A percentile compares a stretch with the other conserved stretches of the same genome.
phyloP scores from a whole-genome alignment of 768 basidiomycete species.

The Lactarius indigo region DNA sequence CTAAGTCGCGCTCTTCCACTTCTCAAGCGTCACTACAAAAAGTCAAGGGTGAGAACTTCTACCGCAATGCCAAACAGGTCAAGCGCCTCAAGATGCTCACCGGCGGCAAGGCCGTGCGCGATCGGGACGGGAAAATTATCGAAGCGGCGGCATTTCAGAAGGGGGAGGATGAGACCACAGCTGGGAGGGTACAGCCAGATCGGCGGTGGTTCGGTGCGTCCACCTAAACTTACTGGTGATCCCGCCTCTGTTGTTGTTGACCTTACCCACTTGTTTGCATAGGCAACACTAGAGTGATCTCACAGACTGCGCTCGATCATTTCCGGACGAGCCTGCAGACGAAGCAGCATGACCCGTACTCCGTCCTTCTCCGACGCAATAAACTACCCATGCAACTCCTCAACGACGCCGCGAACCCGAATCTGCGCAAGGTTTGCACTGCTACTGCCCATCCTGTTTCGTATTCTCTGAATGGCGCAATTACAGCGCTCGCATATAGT shows the following conservation, averaged over 20 bases:
- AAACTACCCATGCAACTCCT: constrained; percentile 96
- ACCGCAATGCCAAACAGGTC: constrained; percentile 91
- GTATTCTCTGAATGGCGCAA: not conserved
- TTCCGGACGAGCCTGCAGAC: constrained; percentile 84
- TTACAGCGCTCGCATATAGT: constrained; percentile 84
- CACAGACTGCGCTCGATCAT: constrained; percentile 92
- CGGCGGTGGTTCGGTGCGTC: constrained; percentile 92
- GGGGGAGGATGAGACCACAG: constrained; percentile 85
- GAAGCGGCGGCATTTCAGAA: constrained; percentile 95
- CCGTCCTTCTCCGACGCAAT: constrained; percentile 88
- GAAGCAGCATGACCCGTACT: constrained; percentile 93
- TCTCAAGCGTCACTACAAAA: constrained; percentile 57
- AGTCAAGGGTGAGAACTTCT: constrained; percentile 96
- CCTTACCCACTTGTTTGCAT: constrained; percentile 8
- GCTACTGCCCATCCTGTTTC: not conserved
- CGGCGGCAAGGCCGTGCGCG: constrained; percentile 86
- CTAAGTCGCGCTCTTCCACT: constrained; percentile 37
- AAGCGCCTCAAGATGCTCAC: constrained; percentile 86
- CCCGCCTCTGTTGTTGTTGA: not conserved
- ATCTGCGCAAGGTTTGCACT: constrained; percentile 61
- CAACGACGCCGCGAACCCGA: constrained; percentile 83
- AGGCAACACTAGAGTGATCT: constrained; percentile 99
- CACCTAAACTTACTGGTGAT: not conserved
- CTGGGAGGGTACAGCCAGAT: constrained; percentile 92
- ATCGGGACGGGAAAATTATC: constrained; percentile 88